Conservation (phyloP, 345 rosid species). For the Aquilaria yunnanensis region DNA sequence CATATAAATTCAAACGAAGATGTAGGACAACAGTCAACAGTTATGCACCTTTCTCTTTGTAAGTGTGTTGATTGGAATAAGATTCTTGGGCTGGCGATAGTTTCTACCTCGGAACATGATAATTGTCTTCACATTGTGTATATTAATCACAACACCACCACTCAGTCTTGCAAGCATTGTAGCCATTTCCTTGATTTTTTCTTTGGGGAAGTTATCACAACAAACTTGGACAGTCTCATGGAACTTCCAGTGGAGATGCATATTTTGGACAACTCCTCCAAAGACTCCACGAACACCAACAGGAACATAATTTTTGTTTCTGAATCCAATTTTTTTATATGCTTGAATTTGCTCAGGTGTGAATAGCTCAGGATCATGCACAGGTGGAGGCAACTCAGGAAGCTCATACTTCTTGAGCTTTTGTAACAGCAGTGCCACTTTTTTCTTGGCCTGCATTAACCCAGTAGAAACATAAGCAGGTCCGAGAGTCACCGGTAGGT, state of each 20-base stretch:
- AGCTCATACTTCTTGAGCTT: conserved; percentile 93
- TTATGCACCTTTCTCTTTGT: conserved; percentile 83
- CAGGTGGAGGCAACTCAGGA: conserved; percentile 78
- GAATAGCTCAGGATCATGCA: conserved; percentile 90
- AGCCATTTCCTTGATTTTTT: conserved; percentile 94
- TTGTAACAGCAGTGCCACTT: conserved; percentile 80
- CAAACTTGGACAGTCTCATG: conserved; percentile 98
- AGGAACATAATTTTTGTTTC: conserved; percentile 86
- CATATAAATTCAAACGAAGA: neutral
- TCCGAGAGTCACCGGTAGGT: neutral
- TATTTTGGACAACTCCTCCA: conserved; percentile 96
- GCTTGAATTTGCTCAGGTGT: conserved; percentile 84
- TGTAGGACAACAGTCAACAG: neutral
- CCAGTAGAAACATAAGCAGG: neutral
- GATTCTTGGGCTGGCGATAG: conserved; percentile 88
- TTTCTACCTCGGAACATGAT: conserved; percentile 98
- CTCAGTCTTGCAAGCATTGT: conserved; percentile 85
- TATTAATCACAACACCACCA: conserved; percentile 80
- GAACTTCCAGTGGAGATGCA: conserved; percentile 99
- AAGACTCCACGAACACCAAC: conserved; percentile 99
- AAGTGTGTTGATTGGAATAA: conserved; percentile 92
- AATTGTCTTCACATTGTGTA: conserved; percentile 87
- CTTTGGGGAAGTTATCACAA: conserved; percentile 91
- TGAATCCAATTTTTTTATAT: conserved; percentile 81
- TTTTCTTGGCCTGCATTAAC: conserved; percentile 78